These are phyloP conservation scores for Thelonectria rubi DNA, from an alignment of 2,329 filamentous ascomycete genomes.

Conservation along the genomic window DNA sequence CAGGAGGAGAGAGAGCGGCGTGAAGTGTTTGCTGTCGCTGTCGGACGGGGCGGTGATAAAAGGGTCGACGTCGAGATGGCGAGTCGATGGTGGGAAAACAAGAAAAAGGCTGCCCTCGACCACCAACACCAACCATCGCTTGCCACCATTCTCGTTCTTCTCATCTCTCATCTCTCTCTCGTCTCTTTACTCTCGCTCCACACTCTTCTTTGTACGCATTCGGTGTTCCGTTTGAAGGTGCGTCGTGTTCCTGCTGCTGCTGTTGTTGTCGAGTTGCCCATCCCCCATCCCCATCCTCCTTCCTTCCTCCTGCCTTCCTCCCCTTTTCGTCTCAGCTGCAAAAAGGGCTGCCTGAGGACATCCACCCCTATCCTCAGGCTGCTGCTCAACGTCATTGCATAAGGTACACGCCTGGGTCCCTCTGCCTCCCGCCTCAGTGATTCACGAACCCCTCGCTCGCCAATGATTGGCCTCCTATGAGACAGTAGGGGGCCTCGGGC, in stretches of 20 bases:
- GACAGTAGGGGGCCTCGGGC: slow-evolving; percentile 3
- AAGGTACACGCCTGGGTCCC: no score
- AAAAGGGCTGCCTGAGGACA: neutral
- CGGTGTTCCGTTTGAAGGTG: no score
- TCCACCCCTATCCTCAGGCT: neutral
- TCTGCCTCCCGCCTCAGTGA: neutral
- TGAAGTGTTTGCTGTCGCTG: slow-evolving; percentile 1
- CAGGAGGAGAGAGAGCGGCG: slow-evolving; percentile 18
- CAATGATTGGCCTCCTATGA: neutral
- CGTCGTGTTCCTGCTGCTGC: no score
- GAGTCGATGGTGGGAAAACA: neutral
- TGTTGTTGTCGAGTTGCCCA: no score
- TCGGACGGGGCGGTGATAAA: neutral
- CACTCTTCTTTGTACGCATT: no score
- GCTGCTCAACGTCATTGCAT: neutral
- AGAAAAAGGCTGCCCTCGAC: slow-evolving; percentile 12
- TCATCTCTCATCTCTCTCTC: neutral
- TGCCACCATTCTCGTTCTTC: neutral
- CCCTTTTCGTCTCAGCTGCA: neutral
- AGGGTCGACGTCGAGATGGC: neutral
- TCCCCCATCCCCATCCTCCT: no score
- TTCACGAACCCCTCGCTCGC: slow-evolving; percentile 4
- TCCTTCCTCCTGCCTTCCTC: neutral
- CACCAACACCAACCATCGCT: neutral
- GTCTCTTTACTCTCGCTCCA: neutral